Evolutionary conservation across 2,329 filamentous ascomycete species (phyloP).

Genomic region (Fusarium citri): DNA sequence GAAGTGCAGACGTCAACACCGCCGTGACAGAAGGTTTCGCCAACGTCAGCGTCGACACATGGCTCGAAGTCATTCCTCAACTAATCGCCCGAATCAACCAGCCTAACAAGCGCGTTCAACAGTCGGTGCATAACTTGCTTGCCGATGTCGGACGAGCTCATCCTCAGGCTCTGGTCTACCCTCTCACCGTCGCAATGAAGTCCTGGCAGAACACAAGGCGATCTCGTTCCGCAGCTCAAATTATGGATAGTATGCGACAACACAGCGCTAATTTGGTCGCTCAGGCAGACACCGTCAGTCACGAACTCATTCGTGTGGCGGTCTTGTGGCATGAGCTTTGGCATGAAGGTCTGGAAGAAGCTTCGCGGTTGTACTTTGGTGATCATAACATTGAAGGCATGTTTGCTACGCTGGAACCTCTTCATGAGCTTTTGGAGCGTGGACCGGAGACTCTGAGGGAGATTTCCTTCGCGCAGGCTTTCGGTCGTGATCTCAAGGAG

Average conservation of each 20-base stretch:
- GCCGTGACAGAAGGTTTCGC: constrained; percentile 92
- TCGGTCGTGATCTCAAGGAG: constrained; percentile 93
- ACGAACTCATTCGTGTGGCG: constrained; percentile 95
- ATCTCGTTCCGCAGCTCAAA: constrained; percentile 87
- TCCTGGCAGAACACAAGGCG: constrained; percentile 84
- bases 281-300: constrained; percentile 93
- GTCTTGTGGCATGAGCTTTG: constrained; percentile 99
- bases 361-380: constrained; percentile 94
- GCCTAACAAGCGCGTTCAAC: constrained; percentile 86
- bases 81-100: constrained; percentile 98
- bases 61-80: constrained; percentile 98
- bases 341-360: constrained; percentile 98
- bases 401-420: constrained; percentile 88
- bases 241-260: constrained; percentile 98
- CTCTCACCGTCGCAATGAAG: constrained; percentile 97
- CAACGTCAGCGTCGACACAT: constrained; percentile 95
- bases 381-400: constrained; percentile 98
- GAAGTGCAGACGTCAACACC: constrained; percentile 85
- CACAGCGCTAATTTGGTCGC: constrained; percentile 94
- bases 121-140: constrained; percentile 91
- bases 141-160: constrained; percentile 94
- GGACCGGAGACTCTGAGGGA: constrained; percentile 94
- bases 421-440: constrained; percentile 90
- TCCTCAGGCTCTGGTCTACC: constrained; percentile 96
- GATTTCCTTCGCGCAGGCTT: constrained; percentile 97